phyloP scores from a whole-genome alignment of 139 green algal species.

The Diplosphaera chodatii region DNA sequence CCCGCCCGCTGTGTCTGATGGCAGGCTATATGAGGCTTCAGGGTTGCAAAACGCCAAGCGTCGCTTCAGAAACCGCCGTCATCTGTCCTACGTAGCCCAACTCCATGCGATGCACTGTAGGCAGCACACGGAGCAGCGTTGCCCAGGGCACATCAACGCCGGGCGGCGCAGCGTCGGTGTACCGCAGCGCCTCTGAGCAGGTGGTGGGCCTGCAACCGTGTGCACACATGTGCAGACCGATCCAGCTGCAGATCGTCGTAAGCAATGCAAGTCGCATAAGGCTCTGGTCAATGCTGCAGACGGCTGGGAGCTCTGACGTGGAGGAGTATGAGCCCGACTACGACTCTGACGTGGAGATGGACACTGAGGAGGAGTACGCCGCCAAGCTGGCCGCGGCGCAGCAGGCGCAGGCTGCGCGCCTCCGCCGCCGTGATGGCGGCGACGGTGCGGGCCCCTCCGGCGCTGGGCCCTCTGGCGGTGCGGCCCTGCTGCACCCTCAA shows the following conservation, averaged over 20 bases:
- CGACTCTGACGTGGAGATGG: conserved; percentile 2
- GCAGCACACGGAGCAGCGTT: neutral
- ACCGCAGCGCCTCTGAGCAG: neutral
- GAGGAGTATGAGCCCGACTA: neutral
- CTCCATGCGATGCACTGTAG: no score
- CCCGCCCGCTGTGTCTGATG: no score
- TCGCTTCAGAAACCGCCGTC: no score
- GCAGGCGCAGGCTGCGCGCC: neutral
- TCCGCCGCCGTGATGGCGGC: no score
- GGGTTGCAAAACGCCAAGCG: no score
- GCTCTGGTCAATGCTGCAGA: no score
- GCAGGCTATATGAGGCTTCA: no score
- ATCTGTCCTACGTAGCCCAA: no score
- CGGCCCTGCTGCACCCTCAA: no score
- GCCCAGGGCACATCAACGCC: neutral
- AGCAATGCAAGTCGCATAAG: no score
- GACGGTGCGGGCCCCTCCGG: neutral
- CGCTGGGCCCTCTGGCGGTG: neutral
- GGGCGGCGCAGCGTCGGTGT: neutral
- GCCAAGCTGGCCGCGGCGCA: neutral
- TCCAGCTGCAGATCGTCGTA: no score
- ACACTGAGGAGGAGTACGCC: conserved; percentile 5
- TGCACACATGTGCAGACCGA: neutral
- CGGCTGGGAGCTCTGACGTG: conserved; percentile 10
- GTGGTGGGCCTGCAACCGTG: neutral